Evolutionary conservation across 2,329 filamentous ascomycete species (phyloP).

Genomic region (Calonectria crousiana): DNA sequence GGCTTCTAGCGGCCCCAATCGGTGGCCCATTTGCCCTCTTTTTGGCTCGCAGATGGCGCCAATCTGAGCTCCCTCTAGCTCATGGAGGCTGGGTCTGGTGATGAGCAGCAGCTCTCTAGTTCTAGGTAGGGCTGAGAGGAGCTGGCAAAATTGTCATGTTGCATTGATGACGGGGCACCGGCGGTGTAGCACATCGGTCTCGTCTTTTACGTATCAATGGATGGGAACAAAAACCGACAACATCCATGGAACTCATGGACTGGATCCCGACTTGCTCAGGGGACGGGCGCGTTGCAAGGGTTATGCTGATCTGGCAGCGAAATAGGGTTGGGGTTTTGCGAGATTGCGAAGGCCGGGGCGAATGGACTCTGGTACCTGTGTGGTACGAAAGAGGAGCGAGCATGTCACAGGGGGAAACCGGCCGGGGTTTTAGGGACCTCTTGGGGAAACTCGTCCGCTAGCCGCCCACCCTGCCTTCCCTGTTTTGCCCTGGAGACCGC

Average conservation of each 20-base stretch:
- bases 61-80: conserved; percentile 7
- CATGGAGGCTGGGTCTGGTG: background rate
- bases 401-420: background rate
- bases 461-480: background rate
- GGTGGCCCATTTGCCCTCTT: background rate
- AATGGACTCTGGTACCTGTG: conserved; percentile 14
- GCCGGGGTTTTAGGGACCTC: background rate
- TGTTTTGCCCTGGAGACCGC: background rate
- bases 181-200: conserved; percentile 18
- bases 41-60: conserved; percentile 8
- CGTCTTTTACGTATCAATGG: conserved; percentile 6
- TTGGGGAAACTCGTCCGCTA: background rate
- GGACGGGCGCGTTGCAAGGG: conserved; percentile 17
- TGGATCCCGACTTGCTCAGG: background rate
- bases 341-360: conserved; percentile 27
- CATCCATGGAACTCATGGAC: conserved; percentile 3
- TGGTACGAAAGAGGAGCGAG: conserved; percentile 3
- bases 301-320: conserved; percentile 23
- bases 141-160: background rate
- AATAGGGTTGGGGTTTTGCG: conserved; percentile 28
- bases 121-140: conserved; percentile 13
- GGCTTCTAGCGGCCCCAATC: conserved; percentile 10
- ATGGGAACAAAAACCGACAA: background rate
- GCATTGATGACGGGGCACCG: conserved; percentile 11
- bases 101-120: background rate